A percentile compares a stretch with the other conserved stretches of the same genome.
Evolutionary conservation across 176 grass and related monocot genomes (phyloP).

Genomic region (Ensete ventricosum): DNA sequence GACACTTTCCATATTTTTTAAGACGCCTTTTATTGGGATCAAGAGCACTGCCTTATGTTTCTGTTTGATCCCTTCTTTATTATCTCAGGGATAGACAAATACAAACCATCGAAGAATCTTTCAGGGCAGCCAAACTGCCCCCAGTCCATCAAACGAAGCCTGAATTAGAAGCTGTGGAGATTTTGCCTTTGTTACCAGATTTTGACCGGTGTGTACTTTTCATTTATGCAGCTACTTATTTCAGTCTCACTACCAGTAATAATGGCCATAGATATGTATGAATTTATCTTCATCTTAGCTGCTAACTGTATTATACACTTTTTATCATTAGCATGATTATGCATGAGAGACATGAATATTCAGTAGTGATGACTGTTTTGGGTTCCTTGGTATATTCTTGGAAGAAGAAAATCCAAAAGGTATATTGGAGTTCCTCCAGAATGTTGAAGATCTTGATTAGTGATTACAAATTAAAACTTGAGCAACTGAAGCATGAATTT

Average conservation of each 20-base stretch:
- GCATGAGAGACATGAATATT: not conserved
- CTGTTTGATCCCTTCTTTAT: slow-evolving; percentile 19
- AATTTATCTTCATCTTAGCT: not conserved
- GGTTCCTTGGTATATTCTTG: not conserved
- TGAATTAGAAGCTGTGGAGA: slow-evolving; percentile 53
- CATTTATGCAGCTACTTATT: not conserved
- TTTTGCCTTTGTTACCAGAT: slow-evolving; percentile 84
- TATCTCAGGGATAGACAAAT: slow-evolving; percentile 85
- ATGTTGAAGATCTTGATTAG: not conserved
- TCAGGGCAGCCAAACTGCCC: slow-evolving; percentile 70
- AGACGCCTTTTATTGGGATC: not conserved
- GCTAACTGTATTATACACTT: not conserved
- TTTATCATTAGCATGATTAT: not conserved
- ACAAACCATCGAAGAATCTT: slow-evolving; percentile 84
- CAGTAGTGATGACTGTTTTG: not conserved
- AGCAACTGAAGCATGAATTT: no score
- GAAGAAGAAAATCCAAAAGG: not conserved
- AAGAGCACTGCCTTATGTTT: slow-evolving; percentile 16
- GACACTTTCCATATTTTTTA: not conserved
- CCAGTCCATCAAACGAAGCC: slow-evolving; percentile 90
- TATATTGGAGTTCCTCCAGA: not conserved
- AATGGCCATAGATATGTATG: not conserved
- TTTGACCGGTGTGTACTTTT: slow-evolving; percentile 57
- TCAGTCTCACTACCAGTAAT: not conserved
- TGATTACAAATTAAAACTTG: not conserved